Evolutionary conservation across 345 rosid genomes (phyloP).

Genomic region (Erodium maritimum): DNA sequence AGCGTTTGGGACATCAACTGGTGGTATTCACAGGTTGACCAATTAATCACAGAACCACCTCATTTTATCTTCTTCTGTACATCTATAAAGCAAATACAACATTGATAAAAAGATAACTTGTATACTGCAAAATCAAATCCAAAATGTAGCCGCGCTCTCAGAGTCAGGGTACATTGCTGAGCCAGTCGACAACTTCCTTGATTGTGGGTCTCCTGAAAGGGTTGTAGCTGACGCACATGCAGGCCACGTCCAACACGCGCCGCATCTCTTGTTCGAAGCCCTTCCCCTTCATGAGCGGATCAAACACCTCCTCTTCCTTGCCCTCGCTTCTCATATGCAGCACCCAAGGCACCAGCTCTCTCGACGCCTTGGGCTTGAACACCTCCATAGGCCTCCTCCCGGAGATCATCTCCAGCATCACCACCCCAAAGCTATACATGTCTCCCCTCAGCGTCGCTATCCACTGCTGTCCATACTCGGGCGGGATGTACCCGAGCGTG

Average conservation of each 20-base stretch:
- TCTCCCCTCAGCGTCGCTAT: constrained; percentile 40
- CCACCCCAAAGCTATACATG: constrained; percentile 38
- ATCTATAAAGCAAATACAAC: no score
- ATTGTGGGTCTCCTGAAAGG: constrained; percentile 38
- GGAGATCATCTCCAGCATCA: constrained; percentile 33
- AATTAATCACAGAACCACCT: no score
- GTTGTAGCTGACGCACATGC: constrained; percentile 24
- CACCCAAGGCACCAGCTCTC: constrained; percentile 32
- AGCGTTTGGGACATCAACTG: no score
- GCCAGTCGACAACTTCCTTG: constrained; percentile 30
- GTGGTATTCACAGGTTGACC: no score
- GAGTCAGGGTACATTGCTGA: constrained; percentile 15
- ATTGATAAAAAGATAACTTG: no score
- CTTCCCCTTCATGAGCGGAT: constrained; percentile 25
- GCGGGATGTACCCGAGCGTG: constrained; percentile 38
- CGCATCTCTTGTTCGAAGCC: constrained; percentile 36
- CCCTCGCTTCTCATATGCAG: constrained; percentile 28
- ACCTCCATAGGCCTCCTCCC: constrained; percentile 37
- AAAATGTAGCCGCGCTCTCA: no score
- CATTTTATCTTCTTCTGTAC: no score
- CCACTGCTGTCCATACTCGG: constrained; percentile 38
- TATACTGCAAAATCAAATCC: no score
- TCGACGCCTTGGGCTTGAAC: constrained; percentile 28
- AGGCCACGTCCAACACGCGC: constrained; percentile 30
- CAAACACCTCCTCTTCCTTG: constrained; percentile 23